Evolutionary conservation across 257 asterid species (phyloP), one percentile per base, ranked within the genome.

Genomic region (Plantago major): DNA sequence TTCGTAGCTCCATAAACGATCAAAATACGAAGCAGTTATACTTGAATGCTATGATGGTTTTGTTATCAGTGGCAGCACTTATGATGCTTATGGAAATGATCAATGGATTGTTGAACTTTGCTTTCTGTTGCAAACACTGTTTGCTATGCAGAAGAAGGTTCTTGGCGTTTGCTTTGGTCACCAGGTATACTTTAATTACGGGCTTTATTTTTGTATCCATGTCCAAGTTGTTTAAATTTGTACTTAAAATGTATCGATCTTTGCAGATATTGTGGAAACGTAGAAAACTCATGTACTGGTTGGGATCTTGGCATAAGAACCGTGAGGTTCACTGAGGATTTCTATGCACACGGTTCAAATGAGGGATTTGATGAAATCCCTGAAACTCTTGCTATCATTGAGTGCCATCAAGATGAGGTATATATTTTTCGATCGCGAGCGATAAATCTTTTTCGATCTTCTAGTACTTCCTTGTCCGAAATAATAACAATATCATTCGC

Each of bases 351-450:
- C 58, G 65, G 62, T 12, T 71, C 72, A 16, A 56, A 46, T 52
- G 67, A 69, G 44, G 73, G 61, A n/a, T 54, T 74, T 52, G 83
- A 76, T 17, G 77, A 80, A 60, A 74, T 80, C 50, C 90, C 95
- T 55, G 63, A 62, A 10, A 30, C 60, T 38, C 79, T 88, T 68
- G 77, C 86, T 0, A 69, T 88, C 43, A 82, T 88, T 47, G 70
- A 88, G 73, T 83, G 89, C 62, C 96, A 88, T 58, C 89, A 82
- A 74, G 96, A 88, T 58, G 93, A 88, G 92, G 96, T 84, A 65
- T 33, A 10, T 10, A 17, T 28, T 22, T n/a, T n/a, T n/a, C n/a
- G n/a, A n/a, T n/a, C n/a, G n/a, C n/a, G n/a, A n/a, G n/a, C n/a
- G n/a, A n/a, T n/a, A n/a, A n/a, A n/a, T n/a, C n/a, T n/a, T n/a